Evolutionary conservation across 345 rosid species (phyloP).

Genomic region (Alliaria petiolata): DNA sequence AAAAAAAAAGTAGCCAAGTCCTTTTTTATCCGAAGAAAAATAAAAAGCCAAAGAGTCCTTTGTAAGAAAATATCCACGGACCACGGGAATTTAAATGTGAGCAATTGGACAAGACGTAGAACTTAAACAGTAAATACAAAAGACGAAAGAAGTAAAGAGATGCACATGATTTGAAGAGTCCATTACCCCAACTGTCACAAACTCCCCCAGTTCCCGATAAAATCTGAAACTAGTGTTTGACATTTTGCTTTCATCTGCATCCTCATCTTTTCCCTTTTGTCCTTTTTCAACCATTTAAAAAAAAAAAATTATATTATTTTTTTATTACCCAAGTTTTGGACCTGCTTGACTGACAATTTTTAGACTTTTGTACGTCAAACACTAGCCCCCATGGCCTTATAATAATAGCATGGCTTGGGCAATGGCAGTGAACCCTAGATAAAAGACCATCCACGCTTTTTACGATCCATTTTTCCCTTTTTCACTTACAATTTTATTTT

Average conservation of each 20-base stretch:
- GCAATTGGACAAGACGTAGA: constrained; percentile 33
- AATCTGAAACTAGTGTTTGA: constrained; percentile 68
- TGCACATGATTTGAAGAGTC: constrained; percentile 30
- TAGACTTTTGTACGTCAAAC: constrained; percentile 26
- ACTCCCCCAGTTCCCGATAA: constrained; percentile 52
- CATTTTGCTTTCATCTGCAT: constrained; percentile 60
- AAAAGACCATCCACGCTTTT: constrained; percentile 26
- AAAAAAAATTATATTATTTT: neutral
- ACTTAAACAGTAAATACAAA: constrained; percentile 27
- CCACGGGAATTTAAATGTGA: constrained; percentile 6
- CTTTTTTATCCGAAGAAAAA: too few species aligned
- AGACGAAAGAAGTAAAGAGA: constrained; percentile 21
- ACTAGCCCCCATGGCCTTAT: constrained; percentile 18
- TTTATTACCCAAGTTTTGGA: constrained; percentile 16
- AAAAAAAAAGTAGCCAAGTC: neutral
- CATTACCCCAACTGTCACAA: constrained; percentile 40
- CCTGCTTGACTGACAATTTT: constrained; percentile 30
- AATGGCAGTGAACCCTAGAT: constrained; percentile 10
- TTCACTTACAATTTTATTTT: neutral
- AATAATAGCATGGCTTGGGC: constrained; percentile 26
- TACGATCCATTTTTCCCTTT: neutral
- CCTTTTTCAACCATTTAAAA: neutral
- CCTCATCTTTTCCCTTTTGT: constrained; percentile 18
- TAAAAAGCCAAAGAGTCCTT: too few species aligned
- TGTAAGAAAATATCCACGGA: neutral